Base-by-base conservation (phyloP, 2,329 filamentous ascomycete species). In the Colletotrichum higginsianum region DNA sequence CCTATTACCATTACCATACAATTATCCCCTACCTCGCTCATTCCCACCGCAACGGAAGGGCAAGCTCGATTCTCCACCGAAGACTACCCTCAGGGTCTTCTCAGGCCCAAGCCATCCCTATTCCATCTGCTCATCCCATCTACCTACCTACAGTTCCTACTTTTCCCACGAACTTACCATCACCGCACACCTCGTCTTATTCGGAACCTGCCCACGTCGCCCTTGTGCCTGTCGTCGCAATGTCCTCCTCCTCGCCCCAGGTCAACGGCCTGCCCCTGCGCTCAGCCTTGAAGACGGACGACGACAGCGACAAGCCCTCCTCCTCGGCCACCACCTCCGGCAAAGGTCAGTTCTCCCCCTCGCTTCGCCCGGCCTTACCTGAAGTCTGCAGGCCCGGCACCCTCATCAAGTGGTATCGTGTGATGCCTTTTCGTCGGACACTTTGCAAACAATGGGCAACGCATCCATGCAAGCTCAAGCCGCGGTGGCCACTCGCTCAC, bases 271-370 rank as follows among this genome's bases (percentile, higher is more conserved):
- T 61, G 71, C 82, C 83, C 8, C 77, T 85, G 63, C 82, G 83
- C 57, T 85, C 84, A 47, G 84, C 82, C 30, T 77, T 86, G 74
- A 86, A 86, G 76, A 77, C 75, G 16, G 85, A 86, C 40, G 82
- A 84, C 61, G 84, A 86, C 57, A 75, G 58, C 58, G 81, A 83
- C 56, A 80, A 77, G 70, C 78, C 80, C 3, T 77, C 78, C 26
- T 80, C 78, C 26, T 79, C 84, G 13, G 76, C 80, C 47, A 82
- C 79, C 72, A 80, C 80, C 61, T 78, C 81, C 47, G 75, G 80
- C 52, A 86, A 86, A 84, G 85, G 85, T 86, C 77, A 71, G 83
- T 84, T 16, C 35, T 67, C 40, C 16, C 16, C 49, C 35, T 50
- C n/a, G 23, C 12, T 42, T 67, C n/a, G 35, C 35, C 44, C 60